Evolutionary conservation across 2,329 filamentous ascomycete genomes (phyloP), one percentile per base, ranked within the genome.

Genomic region (Neurospora crassa): DNA sequence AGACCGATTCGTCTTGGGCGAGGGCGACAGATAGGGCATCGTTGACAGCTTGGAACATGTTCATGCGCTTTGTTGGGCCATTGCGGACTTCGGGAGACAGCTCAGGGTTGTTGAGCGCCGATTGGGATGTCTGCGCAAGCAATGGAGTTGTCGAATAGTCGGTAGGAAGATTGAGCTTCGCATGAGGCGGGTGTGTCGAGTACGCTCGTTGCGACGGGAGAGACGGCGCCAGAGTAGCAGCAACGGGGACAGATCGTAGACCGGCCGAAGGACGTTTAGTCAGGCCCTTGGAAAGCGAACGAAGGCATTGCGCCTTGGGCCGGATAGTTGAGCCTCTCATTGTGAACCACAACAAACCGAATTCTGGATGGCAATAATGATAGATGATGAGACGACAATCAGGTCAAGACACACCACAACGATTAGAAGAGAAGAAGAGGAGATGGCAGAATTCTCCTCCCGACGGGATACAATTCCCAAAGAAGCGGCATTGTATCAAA

Each of bases 11-110:
- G 77, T 97, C 94, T 43, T 91, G 88, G 18, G 91, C 88, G 40
- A 99, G 86, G 34, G 95, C 93, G 72, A 91, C 92, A 29, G 92
- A 88, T 29, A 99, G 86, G 12, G 95, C 94, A 75, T 95, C 90
- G 79, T 98, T 98, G 84, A 99, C 90, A 69, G 96, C 91, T 80
- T 97, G 93, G 83, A 96, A 97, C 45, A 97, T 87, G 82, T 98
- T 98, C 86, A 96, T 91, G 75, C 92, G 91, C 79, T 93, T 93
- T 2, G 93, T 95, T 1, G 90, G 86, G 67, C 90, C 89, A 79
- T 89, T 89, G 74, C 87, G 88, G 40, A 89, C 84, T 24, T 90
- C 85, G 41, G 84, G 79, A 0, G 92, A 85, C 5, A 98, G 88
- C 78, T 97, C 93, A 5, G 88, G 84, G 78, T 91, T 91, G 68